Base-by-base conservation (phyloP, 2,329 filamentous ascomycete species). In the Pseudogymnoascus sp. region DNA sequence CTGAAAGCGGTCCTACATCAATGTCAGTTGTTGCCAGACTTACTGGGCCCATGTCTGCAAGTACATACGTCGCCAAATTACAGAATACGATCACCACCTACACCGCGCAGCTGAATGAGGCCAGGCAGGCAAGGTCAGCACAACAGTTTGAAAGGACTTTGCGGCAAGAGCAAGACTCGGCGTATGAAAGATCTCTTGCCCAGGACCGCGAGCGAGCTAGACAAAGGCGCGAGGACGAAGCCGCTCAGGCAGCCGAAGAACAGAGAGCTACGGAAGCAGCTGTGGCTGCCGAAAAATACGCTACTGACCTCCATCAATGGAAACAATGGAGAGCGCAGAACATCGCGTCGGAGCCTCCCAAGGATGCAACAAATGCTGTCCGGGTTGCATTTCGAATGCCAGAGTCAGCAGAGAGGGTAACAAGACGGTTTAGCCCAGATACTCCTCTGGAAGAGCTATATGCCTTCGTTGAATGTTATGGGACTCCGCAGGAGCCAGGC, bases 381-480 rank as follows among this genome's bases (percentile, higher is more conserved):
- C 85, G 92, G n/a, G 78, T 88, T 28, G 85, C 84, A 3, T 76
- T 88, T 43, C 87, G 85, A 76, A 83, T 88, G 82, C 84, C 85
- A 7, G 79, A 82, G 67, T 76, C 75, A 0, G 89, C 85, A 0
- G 89, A 91, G 59, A 83, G 93, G 43, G 84, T 96, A 2, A 84
- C 96, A 63, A 84, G 93, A 43, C 84, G 84, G 60, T 98, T 99
- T 73, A 75, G 80, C 0, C 79, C 82, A 1, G 79, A 85, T n/a
- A 85, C 89, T 0, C 81, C 83, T 2, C 79, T 98, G 38, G 93
- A 98, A 73, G 92, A 97, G 71, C 78, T 99, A 5, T 98, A 98
- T 75, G 95, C 93, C 0, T 97, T 96, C 76, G 92, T 98, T 2
- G 95, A 99, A 72, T 98, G 93, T 76, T 88, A 92, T 73, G 68